These are phyloP conservation scores for Butyriboletus appendiculatus DNA, from an alignment of 1,284 basidiomycete species.

Conservation along the genomic window DNA sequence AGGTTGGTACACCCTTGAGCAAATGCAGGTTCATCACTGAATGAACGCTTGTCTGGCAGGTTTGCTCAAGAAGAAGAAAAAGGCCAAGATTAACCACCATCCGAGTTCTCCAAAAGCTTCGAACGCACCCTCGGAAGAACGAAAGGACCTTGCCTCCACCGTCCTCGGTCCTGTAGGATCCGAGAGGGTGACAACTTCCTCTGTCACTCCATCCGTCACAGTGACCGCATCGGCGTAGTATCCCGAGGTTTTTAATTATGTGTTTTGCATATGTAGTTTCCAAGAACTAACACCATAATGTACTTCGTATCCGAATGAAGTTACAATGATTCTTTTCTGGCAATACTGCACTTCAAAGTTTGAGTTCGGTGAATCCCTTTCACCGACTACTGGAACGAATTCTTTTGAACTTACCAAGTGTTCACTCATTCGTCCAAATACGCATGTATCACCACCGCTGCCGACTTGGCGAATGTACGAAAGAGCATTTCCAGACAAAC, in stretches of 20 bases:
- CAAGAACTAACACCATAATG: background rate
- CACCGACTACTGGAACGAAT: background rate
- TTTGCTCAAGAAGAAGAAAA: constrained; percentile 86
- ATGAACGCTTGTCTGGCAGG: constrained; percentile 38
- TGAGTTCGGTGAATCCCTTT: background rate
- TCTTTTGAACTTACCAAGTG: too few relatives aligned
- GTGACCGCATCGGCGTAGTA: constrained; percentile 23
- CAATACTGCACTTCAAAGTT: background rate
- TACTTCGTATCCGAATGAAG: background rate
- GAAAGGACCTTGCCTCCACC: constrained; percentile 11
- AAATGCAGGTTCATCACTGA: constrained; percentile 7
- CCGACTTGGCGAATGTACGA: background rate
- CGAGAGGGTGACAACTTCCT: constrained; percentile 1
- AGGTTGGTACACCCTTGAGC: constrained; percentile 44
- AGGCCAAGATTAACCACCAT: constrained; percentile 56
- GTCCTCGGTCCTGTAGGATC: background rate
- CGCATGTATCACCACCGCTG: background rate
- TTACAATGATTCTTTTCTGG: too few relatives aligned
- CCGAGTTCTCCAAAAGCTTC: constrained; percentile 31
- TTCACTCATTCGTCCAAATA: too few relatives aligned
- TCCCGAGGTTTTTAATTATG: background rate
- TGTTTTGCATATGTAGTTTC: background rate
- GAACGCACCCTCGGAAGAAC: constrained; percentile 9
- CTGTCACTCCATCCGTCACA: constrained; percentile 5
- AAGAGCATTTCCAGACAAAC: background rate